Percentiles rank a stretch among this genome's conserved stretches.
Evolutionary conservation across 495 filamentous ascomycete genomes (phyloP).

Genomic region (Jackrogersella minutella): DNA sequence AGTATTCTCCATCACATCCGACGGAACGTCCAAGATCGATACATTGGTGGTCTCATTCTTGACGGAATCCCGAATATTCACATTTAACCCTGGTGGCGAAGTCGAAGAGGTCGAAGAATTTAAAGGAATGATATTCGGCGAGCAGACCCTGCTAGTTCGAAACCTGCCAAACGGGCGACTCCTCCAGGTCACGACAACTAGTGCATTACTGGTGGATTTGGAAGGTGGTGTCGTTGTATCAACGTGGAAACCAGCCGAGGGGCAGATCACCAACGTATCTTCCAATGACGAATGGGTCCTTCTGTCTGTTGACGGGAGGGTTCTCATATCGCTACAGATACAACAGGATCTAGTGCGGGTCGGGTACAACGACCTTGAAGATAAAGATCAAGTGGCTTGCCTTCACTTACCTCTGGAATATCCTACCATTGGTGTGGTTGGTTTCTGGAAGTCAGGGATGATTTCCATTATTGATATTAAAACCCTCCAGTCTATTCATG

Average conservation of each 20-base stretch:
- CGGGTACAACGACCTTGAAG: constrained; percentile 64
- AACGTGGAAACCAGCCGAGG: constrained; percentile 69
- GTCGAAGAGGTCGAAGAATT: constrained; percentile 85
- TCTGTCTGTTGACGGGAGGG: constrained; percentile 75
- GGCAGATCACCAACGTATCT: constrained; percentile 79
- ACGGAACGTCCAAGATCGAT: constrained; percentile 60
- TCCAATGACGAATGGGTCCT: constrained; percentile 72
- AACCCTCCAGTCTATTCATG: constrained; percentile 63
- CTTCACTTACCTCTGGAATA: constrained; percentile 63
- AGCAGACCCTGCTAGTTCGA: constrained; percentile 75
- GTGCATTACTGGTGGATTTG: constrained; percentile 68
- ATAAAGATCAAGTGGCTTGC: constrained; percentile 82
- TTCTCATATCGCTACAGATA: constrained; percentile 72
- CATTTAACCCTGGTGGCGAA: constrained; percentile 75
- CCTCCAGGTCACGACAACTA: constrained; percentile 78
- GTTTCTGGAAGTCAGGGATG: constrained; percentile 81
- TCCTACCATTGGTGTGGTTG: constrained; percentile 70
- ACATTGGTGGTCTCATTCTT: constrained; percentile 82
- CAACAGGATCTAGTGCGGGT: constrained; percentile 63
- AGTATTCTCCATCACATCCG: constrained; percentile 65
- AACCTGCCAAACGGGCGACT: constrained; percentile 69
- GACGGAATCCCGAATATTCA: constrained; percentile 83
- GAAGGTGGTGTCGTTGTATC: constrained; percentile 73
- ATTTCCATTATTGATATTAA: constrained; percentile 74
- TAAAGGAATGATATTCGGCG: constrained; percentile 70